Conservation (phyloP, 2,329 filamentous ascomycete species). For the Macrophomina tecta region DNA sequence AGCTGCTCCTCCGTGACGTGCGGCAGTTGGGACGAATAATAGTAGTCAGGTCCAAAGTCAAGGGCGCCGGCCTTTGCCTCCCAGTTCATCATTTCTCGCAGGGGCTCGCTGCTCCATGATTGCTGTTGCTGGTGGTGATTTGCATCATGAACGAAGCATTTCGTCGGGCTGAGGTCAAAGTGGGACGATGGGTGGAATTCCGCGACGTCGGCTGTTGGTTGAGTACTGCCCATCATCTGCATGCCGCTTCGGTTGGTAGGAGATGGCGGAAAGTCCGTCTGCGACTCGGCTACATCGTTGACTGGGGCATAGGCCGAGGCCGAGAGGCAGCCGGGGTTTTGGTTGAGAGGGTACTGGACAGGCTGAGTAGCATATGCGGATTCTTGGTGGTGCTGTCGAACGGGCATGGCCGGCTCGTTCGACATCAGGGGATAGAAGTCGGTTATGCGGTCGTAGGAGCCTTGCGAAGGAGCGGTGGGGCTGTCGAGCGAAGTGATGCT, state of each 20-base stretch:
- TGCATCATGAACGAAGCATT: constrained; percentile 4
- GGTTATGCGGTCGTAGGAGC: constrained; percentile 21
- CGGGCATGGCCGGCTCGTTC: constrained; percentile 1
- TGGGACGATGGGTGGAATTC: constrained; percentile 8
- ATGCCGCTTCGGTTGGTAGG: constrained; percentile 10
- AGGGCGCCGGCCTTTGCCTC: constrained; percentile 24
- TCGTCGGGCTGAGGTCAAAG: constrained; percentile 15
- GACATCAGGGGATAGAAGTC: constrained; percentile 17
- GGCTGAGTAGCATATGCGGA: background rate
- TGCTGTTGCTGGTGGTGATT: constrained; percentile 16
- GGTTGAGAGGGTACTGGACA: constrained; percentile 13
- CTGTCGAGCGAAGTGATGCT: constrained; percentile 26
- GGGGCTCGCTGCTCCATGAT: constrained; percentile 19
- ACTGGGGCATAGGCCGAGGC: constrained; percentile 2
- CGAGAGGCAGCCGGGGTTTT: background rate
- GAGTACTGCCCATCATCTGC: constrained; percentile 14
- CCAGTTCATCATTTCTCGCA: constrained; percentile 20
- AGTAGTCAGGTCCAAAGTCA: constrained; percentile 17
- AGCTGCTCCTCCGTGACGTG: constrained; percentile 24
- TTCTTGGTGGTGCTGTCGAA: constrained; percentile 12
- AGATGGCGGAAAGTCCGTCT: constrained; percentile 15
- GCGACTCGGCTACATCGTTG: background rate
- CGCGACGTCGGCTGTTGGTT: constrained; percentile 1
- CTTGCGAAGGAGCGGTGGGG: constrained; percentile 16
- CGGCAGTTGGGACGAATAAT: constrained; percentile 6